Evolutionary conservation across 805 yeast species (phyloP), one percentile per base, ranked within the genome.

Genomic region (Pichia manshurica): DNA sequence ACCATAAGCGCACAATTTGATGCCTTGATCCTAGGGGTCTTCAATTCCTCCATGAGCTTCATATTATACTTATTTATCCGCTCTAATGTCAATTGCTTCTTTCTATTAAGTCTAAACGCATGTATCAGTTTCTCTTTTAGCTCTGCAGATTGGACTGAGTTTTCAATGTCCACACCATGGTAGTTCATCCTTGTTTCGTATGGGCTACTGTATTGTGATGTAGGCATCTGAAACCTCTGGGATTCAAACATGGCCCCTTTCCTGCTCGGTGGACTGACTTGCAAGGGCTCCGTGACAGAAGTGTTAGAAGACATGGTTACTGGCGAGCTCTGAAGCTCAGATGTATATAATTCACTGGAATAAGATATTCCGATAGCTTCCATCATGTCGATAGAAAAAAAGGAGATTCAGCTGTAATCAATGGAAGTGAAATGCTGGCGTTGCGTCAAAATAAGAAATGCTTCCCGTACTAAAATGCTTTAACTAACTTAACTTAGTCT

Each of bases 11-110:
- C 75, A 7, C 84, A 84, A 56, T 77, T 76, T 5, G 87, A 79
- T 8, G 85, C 82, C 29, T 81, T 78, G 2, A 81, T 78, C 51
- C 89, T 67, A 12, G 82, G 81, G 45, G 77, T 65, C 3, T 72
- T 59, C 34, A 84, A 59, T 38, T 78, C 74, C 25, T 72, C 72
- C 53, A 72, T 74, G 33, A 84, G 62, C 51, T 76, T 77, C 3
- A 63, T 58, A 55, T 81, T 82, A 29, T 81, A 68, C 55, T 81
- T 82, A 42, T 71, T 73, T 31, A 81, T 73, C 55, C 90, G 70
- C 57, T 77, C 79, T 39, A 84, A 66, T 61, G 82, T 84, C 49
- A 84, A 64, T 41, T 68, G 67, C 50, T 62, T 62, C 56, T 62
- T 58, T 46, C 56, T 51, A 49, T 78, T 71, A 23, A 82, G 71